Percentiles rank a stretch among this genome's conserved stretches.
phyloP scores from a whole-genome alignment of 306 rosid genomes.

The Cucurbita ficifolia region DNA sequence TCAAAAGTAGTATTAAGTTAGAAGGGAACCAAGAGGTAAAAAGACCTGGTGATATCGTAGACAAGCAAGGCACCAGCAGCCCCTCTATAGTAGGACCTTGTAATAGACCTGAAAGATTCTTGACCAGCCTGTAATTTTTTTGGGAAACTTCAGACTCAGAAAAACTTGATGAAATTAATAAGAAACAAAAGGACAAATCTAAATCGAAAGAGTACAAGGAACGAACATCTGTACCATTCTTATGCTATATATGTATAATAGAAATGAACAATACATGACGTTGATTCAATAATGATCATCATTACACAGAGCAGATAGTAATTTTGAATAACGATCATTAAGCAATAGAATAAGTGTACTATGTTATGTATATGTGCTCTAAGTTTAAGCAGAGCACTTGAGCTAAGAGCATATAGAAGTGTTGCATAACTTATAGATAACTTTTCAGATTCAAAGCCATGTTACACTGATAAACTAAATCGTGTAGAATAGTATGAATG shows the following conservation, averaged over 20 bases:
- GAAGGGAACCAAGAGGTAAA: background rate
- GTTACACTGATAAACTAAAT: background rate
- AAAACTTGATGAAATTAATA: background rate
- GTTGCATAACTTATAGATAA: background rate
- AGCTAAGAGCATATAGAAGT: background rate
- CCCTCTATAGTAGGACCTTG: conserved; percentile 91
- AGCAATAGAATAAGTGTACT: background rate
- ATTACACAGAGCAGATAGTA: background rate
- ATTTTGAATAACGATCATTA: background rate
- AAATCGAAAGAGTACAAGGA: background rate
- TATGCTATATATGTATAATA: background rate
- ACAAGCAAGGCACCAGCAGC: conserved; percentile 97
- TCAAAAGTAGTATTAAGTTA: background rate
- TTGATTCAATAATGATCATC: background rate
- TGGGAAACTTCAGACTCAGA: background rate
- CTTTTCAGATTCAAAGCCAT: background rate
- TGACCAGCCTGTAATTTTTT: conserved; percentile 72
- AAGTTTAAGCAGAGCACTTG: background rate
- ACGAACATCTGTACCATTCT: background rate
- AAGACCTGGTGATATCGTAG: conserved; percentile 90
- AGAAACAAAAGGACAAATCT: background rate
- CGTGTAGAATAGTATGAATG: background rate
- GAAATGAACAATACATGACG: background rate
- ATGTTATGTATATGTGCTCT: background rate
- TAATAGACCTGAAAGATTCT: conserved; percentile 97